A percentile compares a stretch with the other conserved stretches of the same genome.
Conservation (phyloP, 164 flowering plant species). For the Annona squamosa region DNA sequence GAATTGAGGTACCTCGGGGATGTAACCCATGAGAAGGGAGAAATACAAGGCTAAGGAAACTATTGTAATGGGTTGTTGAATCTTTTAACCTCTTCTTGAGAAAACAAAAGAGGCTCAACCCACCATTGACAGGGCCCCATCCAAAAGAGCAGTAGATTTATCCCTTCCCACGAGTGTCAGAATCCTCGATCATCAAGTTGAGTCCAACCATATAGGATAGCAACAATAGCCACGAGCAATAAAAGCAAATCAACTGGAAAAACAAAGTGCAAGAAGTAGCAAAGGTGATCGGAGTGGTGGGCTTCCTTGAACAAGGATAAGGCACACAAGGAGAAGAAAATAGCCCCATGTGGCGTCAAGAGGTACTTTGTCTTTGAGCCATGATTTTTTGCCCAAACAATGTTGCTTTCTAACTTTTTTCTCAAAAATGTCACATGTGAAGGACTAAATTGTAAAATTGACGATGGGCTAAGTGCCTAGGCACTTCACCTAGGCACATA, state of each 20-base stretch:
- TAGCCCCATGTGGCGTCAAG: constrained; percentile 85
- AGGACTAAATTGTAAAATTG: too few relatives aligned
- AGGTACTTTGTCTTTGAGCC: constrained; percentile 46
- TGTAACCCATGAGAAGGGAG: too few relatives aligned
- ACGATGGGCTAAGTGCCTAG: too few relatives aligned
- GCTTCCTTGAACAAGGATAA: constrained; percentile 53
- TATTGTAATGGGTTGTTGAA: too few relatives aligned
- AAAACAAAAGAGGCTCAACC: constrained; percentile 7
- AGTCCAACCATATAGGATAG: constrained; percentile 63
- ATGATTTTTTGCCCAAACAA: too few relatives aligned
- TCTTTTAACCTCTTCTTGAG: too few relatives aligned
- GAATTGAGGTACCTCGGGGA: too few relatives aligned
- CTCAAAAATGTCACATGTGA: too few relatives aligned
- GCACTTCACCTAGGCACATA: too few relatives aligned
- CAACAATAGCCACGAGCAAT: constrained; percentile 14
- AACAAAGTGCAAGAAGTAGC: constrained; percentile 34
- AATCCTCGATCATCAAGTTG: constrained; percentile 71
- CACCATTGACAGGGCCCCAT: constrained; percentile 19
- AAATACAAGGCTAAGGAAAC: too few relatives aligned
- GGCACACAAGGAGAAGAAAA: constrained; percentile 41
- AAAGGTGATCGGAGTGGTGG: constrained; percentile 81
- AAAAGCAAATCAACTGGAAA: constrained; percentile 3
- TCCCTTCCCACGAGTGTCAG: constrained; percentile 98
- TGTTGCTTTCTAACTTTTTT: too few relatives aligned
- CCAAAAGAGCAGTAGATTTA: constrained; percentile 68